Evolutionary conservation across 371 early-diverging fungal species (phyloP).

Genomic region (Lichtheimia hyalospora): DNA sequence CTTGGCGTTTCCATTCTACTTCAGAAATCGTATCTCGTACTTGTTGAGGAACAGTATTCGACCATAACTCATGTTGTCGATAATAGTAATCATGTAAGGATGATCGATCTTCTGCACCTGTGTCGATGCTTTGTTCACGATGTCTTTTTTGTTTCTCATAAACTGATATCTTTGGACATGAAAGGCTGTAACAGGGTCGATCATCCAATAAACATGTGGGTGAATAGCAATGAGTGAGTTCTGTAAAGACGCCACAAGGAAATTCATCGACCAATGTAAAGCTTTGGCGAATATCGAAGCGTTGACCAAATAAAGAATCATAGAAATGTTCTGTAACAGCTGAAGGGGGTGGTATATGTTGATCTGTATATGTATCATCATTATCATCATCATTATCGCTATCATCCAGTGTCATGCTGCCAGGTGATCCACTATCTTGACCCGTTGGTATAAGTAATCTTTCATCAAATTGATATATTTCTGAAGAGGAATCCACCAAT

Average conservation of each 20-base stretch:
- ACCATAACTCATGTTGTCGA: constrained; percentile 2
- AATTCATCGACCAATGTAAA: constrained; percentile 14
- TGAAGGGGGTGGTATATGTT: too few relatives aligned
- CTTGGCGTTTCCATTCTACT: constrained; percentile 86
- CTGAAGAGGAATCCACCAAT: constrained; percentile 68
- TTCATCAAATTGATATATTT: constrained; percentile 71
- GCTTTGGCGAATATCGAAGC: constrained; percentile 23
- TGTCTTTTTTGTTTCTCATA: constrained; percentile 1
- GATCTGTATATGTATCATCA: too few relatives aligned
- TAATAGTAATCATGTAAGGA: constrained; percentile 3
- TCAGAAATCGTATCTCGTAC: constrained; percentile 13
- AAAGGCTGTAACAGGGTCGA: constrained; percentile 79
- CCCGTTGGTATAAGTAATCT: constrained; percentile 16
- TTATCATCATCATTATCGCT: neutral
- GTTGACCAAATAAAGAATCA: neutral
- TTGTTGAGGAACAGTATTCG: constrained; percentile 13
- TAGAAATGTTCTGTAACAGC: too few relatives aligned
- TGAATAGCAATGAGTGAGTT: constrained; percentile 85
- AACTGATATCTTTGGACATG: constrained; percentile 61
- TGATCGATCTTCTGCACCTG: neutral
- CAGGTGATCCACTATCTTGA: constrained; percentile 14
- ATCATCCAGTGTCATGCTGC: neutral
- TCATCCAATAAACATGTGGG: constrained; percentile 72
- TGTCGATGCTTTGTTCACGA: neutral
- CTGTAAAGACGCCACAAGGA: constrained; percentile 74